Percentiles rank a stretch among this genome's conserved stretches.
phyloP scores from a whole-genome alignment of 768 basidiomycete genomes.

The Auricularia sp. region DNA sequence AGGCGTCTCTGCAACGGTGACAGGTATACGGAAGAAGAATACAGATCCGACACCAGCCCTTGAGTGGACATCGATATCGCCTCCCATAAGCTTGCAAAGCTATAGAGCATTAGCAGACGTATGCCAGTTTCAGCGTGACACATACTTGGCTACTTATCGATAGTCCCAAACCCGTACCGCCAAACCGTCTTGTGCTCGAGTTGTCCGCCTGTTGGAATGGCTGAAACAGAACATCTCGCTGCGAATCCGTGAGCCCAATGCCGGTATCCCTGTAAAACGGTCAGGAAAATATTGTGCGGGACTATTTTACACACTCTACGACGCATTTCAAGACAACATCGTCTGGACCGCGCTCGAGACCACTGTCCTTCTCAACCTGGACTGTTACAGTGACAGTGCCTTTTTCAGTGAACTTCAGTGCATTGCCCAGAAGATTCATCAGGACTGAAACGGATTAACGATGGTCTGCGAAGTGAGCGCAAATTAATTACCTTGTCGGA shows the following conservation, averaged over 20 bases:
- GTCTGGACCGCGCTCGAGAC: slow-evolving; percentile 20
- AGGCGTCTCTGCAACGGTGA: slow-evolving; percentile 18
- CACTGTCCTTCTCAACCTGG: slow-evolving; percentile 35
- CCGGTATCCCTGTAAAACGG: slow-evolving; percentile 48
- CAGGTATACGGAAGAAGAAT: slow-evolving; percentile 69
- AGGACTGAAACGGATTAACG: slow-evolving; percentile 33
- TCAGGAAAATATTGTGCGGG: not conserved
- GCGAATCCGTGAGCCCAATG: slow-evolving; percentile 35
- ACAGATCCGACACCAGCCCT: slow-evolving; percentile 53
- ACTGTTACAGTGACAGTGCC: slow-evolving; percentile 58
- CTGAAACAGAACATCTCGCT: slow-evolving; percentile 59
- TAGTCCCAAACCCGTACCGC: slow-evolving; percentile 67
- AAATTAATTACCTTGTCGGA: slow-evolving; percentile 49
- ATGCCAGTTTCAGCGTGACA: too few species aligned
- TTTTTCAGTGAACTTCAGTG: slow-evolving; percentile 59
- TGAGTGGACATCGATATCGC: slow-evolving; percentile 60
- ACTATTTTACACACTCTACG: slow-evolving; percentile 38
- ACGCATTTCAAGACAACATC: slow-evolving; percentile 53
- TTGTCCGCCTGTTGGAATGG: slow-evolving; percentile 76
- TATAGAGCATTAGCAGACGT: slow-evolving; percentile 25
- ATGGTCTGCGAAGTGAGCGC: not conserved
- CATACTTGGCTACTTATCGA: slow-evolving; percentile 43
- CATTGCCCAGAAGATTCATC: slow-evolving; percentile 72
- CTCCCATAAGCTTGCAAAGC: slow-evolving; percentile 67
- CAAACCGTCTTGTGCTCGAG: slow-evolving; percentile 65